A percentile compares a stretch with the other conserved stretches of the same genome.
These are phyloP conservation scores for Pelagomonas calceolata DNA, from an alignment of 108 stramenopile species.

Conservation along the genomic window DNA sequence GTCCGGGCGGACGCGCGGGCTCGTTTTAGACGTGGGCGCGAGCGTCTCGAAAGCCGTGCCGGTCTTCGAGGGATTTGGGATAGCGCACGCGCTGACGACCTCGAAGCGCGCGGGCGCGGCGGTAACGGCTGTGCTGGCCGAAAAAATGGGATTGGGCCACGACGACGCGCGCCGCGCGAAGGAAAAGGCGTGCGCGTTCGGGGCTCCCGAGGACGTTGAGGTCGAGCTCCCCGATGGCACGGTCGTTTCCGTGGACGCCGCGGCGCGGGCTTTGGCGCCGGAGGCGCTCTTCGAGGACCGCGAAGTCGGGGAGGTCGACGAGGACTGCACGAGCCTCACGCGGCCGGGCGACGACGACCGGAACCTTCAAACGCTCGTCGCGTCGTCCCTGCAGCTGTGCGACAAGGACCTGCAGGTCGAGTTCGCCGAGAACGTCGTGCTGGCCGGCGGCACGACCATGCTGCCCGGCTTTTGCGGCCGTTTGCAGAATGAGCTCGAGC, in stretches of 20 bases:
- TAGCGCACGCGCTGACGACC: slow-evolving; percentile 5
- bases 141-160: neutral
- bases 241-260: slow-evolving; percentile 12
- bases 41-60: slow-evolving; percentile 32
- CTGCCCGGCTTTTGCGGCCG: slow-evolving; percentile 31
- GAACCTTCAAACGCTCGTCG: neutral
- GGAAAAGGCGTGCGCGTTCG: slow-evolving; percentile 21
- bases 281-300: slow-evolving; percentile 3
- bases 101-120: slow-evolving; percentile 1
- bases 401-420: slow-evolving; percentile 21
- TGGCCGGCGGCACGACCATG: slow-evolving; percentile 37
- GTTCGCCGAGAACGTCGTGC: slow-evolving; percentile 21
- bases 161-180: slow-evolving; percentile 23
- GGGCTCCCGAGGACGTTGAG: slow-evolving; percentile 7
- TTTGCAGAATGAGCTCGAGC: slow-evolving; percentile 20
- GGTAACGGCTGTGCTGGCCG: neutral
- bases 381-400: neutral
- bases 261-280: slow-evolving; percentile 12
- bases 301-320: neutral
- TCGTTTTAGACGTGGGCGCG: slow-evolving; percentile 30
- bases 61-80: slow-evolving; percentile 12
- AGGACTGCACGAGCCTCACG: neutral
- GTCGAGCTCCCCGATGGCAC: slow-evolving; percentile 37
- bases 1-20: slow-evolving; percentile 29
- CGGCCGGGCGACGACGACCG: neutral